Evolutionary conservation across 2,329 filamentous ascomycete species (phyloP).

Genomic region (Venturia carpophila): DNA sequence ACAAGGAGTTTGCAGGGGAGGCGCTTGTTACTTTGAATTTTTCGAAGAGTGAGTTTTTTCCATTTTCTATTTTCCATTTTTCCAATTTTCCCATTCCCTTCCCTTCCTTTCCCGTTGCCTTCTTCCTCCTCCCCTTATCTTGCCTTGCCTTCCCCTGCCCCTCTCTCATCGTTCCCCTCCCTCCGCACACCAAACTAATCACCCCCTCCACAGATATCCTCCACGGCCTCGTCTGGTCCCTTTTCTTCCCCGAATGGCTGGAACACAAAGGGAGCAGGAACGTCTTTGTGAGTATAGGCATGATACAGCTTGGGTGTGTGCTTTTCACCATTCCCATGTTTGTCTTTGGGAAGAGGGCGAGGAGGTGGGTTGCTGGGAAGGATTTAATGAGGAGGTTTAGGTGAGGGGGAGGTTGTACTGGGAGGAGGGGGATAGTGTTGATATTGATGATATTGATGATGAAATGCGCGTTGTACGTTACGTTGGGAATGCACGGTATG

Average conservation of each 20-base stretch:
- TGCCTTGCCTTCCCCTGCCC: no score
- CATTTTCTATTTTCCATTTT: background rate
- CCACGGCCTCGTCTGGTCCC: constrained; percentile 77
- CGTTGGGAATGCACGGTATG: no score
- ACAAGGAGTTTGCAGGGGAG: constrained; percentile 87
- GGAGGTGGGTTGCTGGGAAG: constrained; percentile 89
- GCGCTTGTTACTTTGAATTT: constrained; percentile 92
- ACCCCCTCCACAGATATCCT: constrained; percentile 52
- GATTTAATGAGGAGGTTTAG: constrained; percentile 56
- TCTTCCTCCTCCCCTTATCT: no score
- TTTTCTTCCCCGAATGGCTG: constrained; percentile 85
- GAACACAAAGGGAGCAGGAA: constrained; percentile 62
- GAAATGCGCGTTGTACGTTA: no score
- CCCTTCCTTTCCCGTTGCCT: no score
- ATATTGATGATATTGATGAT: no score
- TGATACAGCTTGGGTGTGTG: constrained; percentile 74
- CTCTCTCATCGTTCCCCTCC: no score
- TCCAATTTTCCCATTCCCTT: no score
- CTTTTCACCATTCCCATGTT: constrained; percentile 82
- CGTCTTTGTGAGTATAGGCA: constrained; percentile 75
- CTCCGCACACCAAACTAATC: no score
- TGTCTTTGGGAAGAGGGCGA: constrained; percentile 85
- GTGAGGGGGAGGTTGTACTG: background rate
- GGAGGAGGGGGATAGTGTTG: no score
- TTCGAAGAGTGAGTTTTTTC: constrained; percentile 61